phyloP scores from a whole-genome alignment of 108 stramenopile genomes.

The Cyclotella sp. region DNA sequence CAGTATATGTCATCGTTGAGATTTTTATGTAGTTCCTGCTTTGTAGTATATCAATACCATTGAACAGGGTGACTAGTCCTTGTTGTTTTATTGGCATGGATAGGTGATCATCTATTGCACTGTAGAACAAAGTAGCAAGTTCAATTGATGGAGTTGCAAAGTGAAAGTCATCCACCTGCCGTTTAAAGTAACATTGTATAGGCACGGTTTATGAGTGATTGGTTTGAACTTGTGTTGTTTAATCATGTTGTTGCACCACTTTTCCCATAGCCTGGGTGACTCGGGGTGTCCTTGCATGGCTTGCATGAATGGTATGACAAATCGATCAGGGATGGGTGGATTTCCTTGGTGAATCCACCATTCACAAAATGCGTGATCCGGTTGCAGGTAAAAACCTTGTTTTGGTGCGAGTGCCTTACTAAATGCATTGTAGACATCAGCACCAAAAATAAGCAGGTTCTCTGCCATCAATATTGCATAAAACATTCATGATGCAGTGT shows the following conservation, averaged over 20 bases:
- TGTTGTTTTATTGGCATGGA: too few relatives aligned
- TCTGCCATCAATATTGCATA: not conserved
- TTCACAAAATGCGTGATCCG: not conserved
- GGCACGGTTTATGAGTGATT: too few relatives aligned
- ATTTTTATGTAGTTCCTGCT: too few relatives aligned
- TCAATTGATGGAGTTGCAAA: too few relatives aligned
- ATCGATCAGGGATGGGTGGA: not conserved
- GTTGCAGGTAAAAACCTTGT: slow-evolving; percentile 1
- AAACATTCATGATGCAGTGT: slow-evolving; percentile 6
- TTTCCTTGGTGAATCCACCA: slow-evolving; percentile 1
- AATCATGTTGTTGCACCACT: not conserved
- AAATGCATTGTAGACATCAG: slow-evolving; percentile 1
- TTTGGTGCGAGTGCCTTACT: too few relatives aligned
- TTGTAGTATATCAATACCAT: too few relatives aligned
- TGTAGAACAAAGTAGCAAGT: too few relatives aligned
- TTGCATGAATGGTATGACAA: not conserved
- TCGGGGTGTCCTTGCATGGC: slow-evolving; percentile 13
- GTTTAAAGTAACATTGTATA: too few relatives aligned
- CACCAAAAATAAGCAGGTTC: slow-evolving; percentile 8
- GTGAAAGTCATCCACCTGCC: not conserved
- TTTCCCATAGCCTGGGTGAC: not conserved
- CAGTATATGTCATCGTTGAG: too few relatives aligned
- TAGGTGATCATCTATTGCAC: too few relatives aligned
- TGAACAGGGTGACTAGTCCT: too few relatives aligned
- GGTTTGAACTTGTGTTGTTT: too few relatives aligned